Base-by-base conservation (phyloP, 495 filamentous ascomycete genomes). In the Aspergillus ellipticus region DNA sequence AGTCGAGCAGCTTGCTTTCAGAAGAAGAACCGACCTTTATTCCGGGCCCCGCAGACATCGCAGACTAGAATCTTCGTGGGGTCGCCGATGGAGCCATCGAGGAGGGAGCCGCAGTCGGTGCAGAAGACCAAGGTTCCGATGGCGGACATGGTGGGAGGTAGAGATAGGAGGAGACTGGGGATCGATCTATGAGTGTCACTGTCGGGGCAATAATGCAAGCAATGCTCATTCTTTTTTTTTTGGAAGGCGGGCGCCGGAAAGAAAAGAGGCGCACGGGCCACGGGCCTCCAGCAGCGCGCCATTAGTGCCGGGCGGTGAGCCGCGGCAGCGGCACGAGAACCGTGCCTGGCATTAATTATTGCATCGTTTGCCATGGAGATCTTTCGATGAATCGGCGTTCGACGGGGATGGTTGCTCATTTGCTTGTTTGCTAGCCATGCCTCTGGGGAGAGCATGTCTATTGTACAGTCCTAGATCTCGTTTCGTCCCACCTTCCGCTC, bases 41-140 rank as follows among this genome's bases (percentile, higher is more conserved):
- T 94, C 51, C 86, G 78, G 26, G 88, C 79, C 45, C 90, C 90
- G 71, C 94, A 98, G 62, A 92, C 85, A 61, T 87, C 85, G 76
- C 93, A 98, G 58, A 78, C 74, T 20, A 98, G 72, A 52, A 88
- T 83, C 15, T 85, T 86, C 64, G 90, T 86, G 53, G 82, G 76
- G 57, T 84, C 82, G 37, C 90, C 89, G 47, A 86, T 84, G 20
- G 89, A 89, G 21, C 83, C 80, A 21, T 94, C 89, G 43, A 98
- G 81, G 2, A 97, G 81, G 70, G 96, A 93, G 45, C 93, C 92
- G 69, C 93, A 96, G 67, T 92, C 90, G 16, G 84, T 90, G 74
- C 94, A 97, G 74, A 98, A 98, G 39, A 96, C 84, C 28, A 96
- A 77, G 26, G 91, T 94, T 21, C 91, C 93, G 57, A 96, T 89